These are phyloP conservation scores for Earliella scabrosa DNA, from an alignment of 1,284 basidiomycete genomes.

Conservation along the genomic window DNA sequence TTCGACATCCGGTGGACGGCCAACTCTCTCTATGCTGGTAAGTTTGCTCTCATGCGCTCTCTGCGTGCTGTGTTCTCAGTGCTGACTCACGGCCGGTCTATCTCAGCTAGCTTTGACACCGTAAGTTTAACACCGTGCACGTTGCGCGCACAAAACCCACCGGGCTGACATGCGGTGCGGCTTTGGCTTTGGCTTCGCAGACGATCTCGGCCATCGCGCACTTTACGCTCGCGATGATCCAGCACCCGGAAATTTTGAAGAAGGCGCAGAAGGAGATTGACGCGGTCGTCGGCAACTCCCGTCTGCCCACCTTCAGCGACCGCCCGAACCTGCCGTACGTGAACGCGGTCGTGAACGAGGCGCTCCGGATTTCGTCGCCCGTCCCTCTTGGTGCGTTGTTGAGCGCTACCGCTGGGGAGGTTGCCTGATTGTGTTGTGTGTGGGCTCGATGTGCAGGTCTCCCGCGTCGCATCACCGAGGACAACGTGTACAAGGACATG, in stretches of 20 bases:
- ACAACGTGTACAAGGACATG: constrained; percentile 40
- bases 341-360: constrained; percentile 48
- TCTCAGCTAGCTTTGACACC: constrained; percentile 56
- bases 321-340: constrained; percentile 49
- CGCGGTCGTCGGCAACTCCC: constrained; percentile 40
- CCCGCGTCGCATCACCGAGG: constrained; percentile 39
- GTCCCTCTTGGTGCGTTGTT: constrained; percentile 26
- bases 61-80: neutral
- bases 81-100: constrained; percentile 19
- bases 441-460: constrained; percentile 28
- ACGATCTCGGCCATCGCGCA: constrained; percentile 43
- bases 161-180: neutral
- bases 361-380: constrained; percentile 33
- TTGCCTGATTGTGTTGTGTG: neutral
- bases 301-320: constrained; percentile 50
- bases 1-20: constrained; percentile 74
- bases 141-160: neutral
- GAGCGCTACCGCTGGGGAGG: neutral
- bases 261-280: constrained; percentile 53
- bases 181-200: constrained; percentile 31
- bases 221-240: constrained; percentile 50
- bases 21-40: constrained; percentile 70
- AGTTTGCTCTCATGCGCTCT: neutral
- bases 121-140: constrained; percentile 38
- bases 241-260: constrained; percentile 44